A percentile compares a stretch with the other conserved stretches of the same genome.
phyloP scores from a whole-genome alignment of 805 yeast genomes.

The Wickerhamomyces alni region DNA sequence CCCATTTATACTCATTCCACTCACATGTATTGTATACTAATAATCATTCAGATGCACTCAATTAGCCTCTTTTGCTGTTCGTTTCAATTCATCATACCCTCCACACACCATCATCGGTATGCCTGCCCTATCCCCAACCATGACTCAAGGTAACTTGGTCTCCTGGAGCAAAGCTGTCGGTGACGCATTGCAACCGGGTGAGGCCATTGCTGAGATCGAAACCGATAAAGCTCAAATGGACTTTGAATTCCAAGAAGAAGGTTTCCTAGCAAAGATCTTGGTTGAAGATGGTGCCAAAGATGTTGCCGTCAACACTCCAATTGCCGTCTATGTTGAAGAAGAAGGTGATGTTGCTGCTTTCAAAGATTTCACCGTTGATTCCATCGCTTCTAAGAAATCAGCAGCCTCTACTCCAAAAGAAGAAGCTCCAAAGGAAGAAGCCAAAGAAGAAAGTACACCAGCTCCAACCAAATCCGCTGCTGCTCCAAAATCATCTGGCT shows the following conservation, averaged over 20 bases:
- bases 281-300: constrained; percentile 84
- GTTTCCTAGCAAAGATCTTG: constrained; percentile 81
- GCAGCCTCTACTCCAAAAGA: constrained; percentile 24
- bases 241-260: constrained; percentile 97
- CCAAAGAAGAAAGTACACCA: constrained; percentile 28
- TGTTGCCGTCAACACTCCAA: constrained; percentile 90
- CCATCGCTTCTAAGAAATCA: constrained; percentile 32
- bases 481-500: constrained; percentile 1
- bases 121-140: constrained; percentile 99
- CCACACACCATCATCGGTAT: constrained; percentile 84
- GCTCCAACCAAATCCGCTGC: constrained; percentile 27
- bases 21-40: too few species aligned
- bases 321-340: constrained; percentile 94
- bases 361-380: constrained; percentile 80
- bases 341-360: constrained; percentile 82
- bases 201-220: constrained; percentile 92
- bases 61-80: constrained; percentile 13
- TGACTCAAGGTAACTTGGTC: constrained; percentile 93
- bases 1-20: neutral
- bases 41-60: constrained; percentile 14
- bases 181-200: constrained; percentile 86
- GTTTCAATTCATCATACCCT: constrained; percentile 45
- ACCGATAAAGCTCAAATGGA: constrained; percentile 98
- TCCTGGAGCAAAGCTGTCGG: constrained; percentile 89
- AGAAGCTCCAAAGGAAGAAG: constrained; percentile 15